Conservation (phyloP, 768 basidiomycete genomes). For the Scleroderma bovista region DNA sequence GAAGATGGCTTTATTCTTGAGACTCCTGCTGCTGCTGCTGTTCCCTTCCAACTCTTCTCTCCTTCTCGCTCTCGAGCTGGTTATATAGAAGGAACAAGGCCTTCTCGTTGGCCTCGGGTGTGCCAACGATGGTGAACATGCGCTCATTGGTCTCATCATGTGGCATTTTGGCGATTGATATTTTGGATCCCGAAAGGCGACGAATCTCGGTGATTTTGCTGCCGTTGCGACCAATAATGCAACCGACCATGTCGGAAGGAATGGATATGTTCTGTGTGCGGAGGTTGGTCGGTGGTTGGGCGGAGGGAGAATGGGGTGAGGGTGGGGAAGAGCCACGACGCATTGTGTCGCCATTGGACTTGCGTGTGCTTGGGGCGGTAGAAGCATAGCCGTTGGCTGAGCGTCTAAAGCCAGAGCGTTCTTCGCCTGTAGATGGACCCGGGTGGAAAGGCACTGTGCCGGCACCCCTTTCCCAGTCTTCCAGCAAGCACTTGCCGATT, state of each 20-base stretch:
- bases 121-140: conserved; percentile 99
- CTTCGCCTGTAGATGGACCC: conserved; percentile 61
- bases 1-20: conserved; percentile 32
- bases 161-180: conserved; percentile 98
- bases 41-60: conserved; percentile 83
- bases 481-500: conserved; percentile 91
- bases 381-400: conserved; percentile 44
- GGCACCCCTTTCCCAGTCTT: conserved; percentile 92
- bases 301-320: conserved; percentile 37
- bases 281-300: conserved; percentile 69
- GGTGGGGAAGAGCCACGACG: conserved; percentile 39
- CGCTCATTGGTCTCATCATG: conserved; percentile 99
- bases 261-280: conserved; percentile 99
- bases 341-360: conserved; percentile 54
- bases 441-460: conserved; percentile 97
- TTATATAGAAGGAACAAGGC: conserved; percentile 96
- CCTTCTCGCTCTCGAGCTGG: conserved; percentile 94
- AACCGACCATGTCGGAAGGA: conserved; percentile 98
- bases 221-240: conserved; percentile 93
- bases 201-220: conserved; percentile 99
- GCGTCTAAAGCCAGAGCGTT: conserved; percentile 50
- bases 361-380: conserved; percentile 48
- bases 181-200: conserved; percentile 94
- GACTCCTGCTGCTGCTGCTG: conserved; percentile 76
- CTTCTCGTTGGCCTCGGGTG: conserved; percentile 95